phyloP scores from a whole-genome alignment of 148 eudicot species.

The Rheum nobile region DNA sequence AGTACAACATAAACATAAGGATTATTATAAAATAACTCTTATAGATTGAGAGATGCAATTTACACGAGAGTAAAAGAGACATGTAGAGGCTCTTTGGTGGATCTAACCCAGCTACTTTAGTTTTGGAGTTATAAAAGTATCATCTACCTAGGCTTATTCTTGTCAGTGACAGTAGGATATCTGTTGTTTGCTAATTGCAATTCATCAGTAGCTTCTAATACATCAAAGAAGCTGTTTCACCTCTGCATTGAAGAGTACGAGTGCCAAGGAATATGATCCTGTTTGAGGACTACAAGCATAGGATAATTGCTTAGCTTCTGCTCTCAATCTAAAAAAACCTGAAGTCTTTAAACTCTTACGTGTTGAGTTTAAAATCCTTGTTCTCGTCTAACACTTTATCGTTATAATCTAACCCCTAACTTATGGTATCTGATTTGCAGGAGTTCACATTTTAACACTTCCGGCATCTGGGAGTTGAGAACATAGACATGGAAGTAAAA shows the following conservation, averaged over 20 bases:
- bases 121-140: not conserved
- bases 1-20: not conserved
- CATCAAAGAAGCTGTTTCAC: not conserved
- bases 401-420: not conserved
- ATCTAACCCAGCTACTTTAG: not conserved
- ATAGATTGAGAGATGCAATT: not conserved
- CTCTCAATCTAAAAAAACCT: not conserved
- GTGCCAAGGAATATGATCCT: not conserved
- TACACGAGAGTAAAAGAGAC: not conserved
- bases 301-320: not conserved
- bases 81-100: not conserved
- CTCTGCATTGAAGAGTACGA: not conserved
- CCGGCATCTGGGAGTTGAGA: not conserved
- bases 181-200: not conserved
- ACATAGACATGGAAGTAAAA: conserved; percentile 45
- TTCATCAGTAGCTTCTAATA: not conserved
- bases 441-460: not conserved
- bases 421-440: not conserved
- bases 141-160: not conserved
- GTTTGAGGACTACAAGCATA: not conserved
- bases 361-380: not conserved
- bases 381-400: not conserved
- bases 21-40: not conserved
- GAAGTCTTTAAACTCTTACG: no score
- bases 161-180: not conserved